A percentile compares a stretch with the other conserved stretches of the same genome.
phyloP scores from a whole-genome alignment of 306 rosid genomes.

The Pueraria montana region DNA sequence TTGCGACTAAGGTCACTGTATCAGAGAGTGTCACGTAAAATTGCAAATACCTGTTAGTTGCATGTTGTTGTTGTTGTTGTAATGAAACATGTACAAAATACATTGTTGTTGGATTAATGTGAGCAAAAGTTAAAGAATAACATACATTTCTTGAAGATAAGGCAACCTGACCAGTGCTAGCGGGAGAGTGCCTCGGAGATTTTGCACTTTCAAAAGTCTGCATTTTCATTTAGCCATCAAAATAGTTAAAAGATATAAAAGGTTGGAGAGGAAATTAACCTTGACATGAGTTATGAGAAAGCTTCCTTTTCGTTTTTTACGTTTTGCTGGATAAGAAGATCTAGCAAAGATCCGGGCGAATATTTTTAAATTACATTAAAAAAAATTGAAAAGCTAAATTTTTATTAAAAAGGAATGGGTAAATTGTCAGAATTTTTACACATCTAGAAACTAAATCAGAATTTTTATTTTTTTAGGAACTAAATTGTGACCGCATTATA shows the following conservation, averaged over 20 bases:
- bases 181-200: conserved; percentile 61
- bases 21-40: neutral
- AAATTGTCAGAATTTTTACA: no score
- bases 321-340: no score
- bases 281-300: neutral
- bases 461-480: no score
- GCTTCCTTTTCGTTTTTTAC: no score
- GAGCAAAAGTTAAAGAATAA: neutral
- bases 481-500: no score
- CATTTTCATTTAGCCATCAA: neutral
- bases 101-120: neutral
- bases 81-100: neutral
- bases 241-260: neutral
- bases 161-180: conserved; percentile 49
- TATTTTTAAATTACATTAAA: no score
- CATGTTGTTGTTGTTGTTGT: neutral
- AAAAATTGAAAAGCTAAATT: no score
- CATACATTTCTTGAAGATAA: conserved; percentile 57
- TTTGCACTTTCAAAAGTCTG: conserved; percentile 54
- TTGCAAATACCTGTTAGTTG: neutral
- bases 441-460: no score
- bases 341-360: no score
- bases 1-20: conserved; percentile 59
- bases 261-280: no score
- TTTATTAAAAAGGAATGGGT: no score